These are phyloP conservation scores for Eucalyptus marginata DNA, from an alignment of 345 rosid species.

Conservation along the genomic window DNA sequence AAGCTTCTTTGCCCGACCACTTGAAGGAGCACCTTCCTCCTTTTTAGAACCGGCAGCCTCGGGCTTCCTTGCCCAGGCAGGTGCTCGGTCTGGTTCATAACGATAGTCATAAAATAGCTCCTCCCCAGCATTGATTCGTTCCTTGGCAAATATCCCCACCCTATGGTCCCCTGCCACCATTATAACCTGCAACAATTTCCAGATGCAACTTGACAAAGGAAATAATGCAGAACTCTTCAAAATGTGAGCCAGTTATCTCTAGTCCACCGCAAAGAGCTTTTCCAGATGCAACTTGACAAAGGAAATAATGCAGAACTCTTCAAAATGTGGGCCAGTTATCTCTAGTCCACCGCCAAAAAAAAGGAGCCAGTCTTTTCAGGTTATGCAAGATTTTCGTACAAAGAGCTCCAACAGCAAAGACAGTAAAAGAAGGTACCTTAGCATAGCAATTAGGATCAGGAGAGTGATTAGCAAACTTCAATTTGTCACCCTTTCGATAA, in stretches of 20 bases:
- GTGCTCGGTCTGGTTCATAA: constrained; percentile 93
- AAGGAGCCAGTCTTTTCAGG: neutral
- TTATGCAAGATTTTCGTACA: neutral
- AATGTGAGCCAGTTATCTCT: neutral
- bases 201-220: neutral
- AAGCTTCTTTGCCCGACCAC: constrained; percentile 92
- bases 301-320: neutral
- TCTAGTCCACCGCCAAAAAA: neutral
- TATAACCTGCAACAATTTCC: constrained; percentile 45
- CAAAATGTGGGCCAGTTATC: neutral
- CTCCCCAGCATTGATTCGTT: constrained; percentile 79
- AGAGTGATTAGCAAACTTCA: constrained; percentile 94
- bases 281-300: neutral
- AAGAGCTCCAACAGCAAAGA: neutral
- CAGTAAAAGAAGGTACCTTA: constrained; percentile 38
- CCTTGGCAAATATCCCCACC: constrained; percentile 96
- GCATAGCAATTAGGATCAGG: constrained; percentile 99
- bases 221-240: neutral
- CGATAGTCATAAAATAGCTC: constrained; percentile 94
- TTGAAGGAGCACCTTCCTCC: constrained; percentile 69
- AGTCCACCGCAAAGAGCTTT: too few species aligned
- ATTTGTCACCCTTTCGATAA: constrained; percentile 92
- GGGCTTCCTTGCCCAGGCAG: constrained; percentile 98
- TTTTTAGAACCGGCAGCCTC: constrained; percentile 79
- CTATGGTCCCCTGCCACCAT: constrained; percentile 97